phyloP scores from a whole-genome alignment of 1,284 basidiomycete species.

The Trametes versicolor region DNA sequence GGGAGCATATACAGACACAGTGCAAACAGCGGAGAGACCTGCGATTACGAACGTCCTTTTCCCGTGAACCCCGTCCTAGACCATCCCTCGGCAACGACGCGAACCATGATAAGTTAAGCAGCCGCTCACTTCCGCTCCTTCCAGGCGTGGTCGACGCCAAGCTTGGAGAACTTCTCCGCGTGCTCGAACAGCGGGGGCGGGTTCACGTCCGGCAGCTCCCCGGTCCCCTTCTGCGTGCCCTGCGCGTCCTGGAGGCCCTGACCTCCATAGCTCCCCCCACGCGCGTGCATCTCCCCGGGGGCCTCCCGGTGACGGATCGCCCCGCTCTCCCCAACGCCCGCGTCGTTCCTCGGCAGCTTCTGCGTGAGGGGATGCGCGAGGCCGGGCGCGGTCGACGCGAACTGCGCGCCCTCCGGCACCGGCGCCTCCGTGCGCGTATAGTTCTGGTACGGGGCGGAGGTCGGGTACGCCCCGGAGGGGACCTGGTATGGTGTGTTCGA shows the following conservation, averaged over 20 bases:
- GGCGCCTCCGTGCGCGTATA: conserved; percentile 53
- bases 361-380: conserved; percentile 56
- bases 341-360: conserved; percentile 51
- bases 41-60: conserved; percentile 33
- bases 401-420: conserved; percentile 44
- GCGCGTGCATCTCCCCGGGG: conserved; percentile 54
- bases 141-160: conserved; percentile 57
- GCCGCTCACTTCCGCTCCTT: conserved; percentile 50
- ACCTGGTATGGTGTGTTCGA: conserved; percentile 66
- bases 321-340: conserved; percentile 57
- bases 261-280: conserved; percentile 54
- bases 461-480: conserved; percentile 73
- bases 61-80: conserved; percentile 5
- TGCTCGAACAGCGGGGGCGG: conserved; percentile 51
- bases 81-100: conserved; percentile 2
- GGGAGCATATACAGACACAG: conserved; percentile 29
- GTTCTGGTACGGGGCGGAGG: conserved; percentile 60
- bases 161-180: conserved; percentile 56
- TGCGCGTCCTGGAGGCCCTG: conserved; percentile 53
- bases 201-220: conserved; percentile 55
- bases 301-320: conserved; percentile 54
- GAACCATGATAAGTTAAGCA: neutral
- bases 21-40: conserved; percentile 22
- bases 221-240: conserved; percentile 38
- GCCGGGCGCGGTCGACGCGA: conserved; percentile 55